These are phyloP conservation scores for Phyllosticta citrichinensis DNA, from an alignment of 2,329 filamentous ascomycete genomes.

Conservation along the genomic window DNA sequence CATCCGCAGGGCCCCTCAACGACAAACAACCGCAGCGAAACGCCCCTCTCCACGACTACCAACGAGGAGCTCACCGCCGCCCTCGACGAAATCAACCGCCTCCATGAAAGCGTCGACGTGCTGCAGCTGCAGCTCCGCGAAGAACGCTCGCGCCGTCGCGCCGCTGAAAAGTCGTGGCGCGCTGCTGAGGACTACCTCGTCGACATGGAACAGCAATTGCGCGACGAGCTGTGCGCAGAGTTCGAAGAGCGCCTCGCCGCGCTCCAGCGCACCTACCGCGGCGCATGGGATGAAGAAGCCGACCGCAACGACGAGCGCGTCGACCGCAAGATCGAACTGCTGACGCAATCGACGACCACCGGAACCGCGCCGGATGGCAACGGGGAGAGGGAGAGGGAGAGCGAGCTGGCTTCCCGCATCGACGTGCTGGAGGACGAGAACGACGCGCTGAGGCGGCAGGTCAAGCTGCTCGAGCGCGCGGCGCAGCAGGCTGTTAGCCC, in stretches of 20 bases:
- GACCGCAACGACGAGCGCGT: conserved; percentile 76
- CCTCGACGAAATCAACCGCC: conserved; percentile 68
- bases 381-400: conserved; percentile 24
- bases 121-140: conserved; percentile 59
- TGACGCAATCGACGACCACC: conserved; percentile 33
- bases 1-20: conserved; percentile 21
- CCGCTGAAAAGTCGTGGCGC: conserved; percentile 63
- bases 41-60: conserved; percentile 23
- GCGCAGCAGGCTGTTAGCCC: conserved; percentile 22
- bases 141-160: conserved; percentile 59
- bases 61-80: conserved; percentile 72
- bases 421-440: conserved; percentile 38
- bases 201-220: conserved; percentile 71
- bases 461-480: conserved; percentile 30
- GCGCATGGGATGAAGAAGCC: conserved; percentile 61
- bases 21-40: conserved; percentile 26
- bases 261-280: conserved; percentile 75
- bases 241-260: conserved; percentile 69
- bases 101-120: conserved; percentile 67
- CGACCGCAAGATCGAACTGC: conserved; percentile 75
- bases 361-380: conserved; percentile 32
- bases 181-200: conserved; percentile 55
- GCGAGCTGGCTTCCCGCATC: conserved; percentile 20
- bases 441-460: conserved; percentile 28
- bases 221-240: conserved; percentile 80